A percentile compares a stretch with the other conserved stretches of the same genome.
Conservation (phyloP, 805 yeast species). For the Tetrapisispora iriomotensis region DNA sequence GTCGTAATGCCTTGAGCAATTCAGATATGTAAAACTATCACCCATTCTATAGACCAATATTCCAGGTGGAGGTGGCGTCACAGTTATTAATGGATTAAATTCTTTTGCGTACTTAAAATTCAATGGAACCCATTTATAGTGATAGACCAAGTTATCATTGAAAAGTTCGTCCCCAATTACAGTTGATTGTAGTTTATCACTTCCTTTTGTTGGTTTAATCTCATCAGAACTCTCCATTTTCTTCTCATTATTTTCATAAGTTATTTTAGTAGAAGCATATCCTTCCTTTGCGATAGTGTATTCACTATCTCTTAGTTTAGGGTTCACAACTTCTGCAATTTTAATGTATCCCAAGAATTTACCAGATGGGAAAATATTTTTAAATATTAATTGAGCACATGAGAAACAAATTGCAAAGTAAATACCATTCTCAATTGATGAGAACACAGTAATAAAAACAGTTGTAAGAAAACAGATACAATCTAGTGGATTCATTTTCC, state of each 20-base stretch:
- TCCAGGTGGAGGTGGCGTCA: slow-evolving; percentile 82
- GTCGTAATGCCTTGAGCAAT: slow-evolving; percentile 66
- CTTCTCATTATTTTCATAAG: not conserved
- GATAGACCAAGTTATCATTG: slow-evolving; percentile 31
- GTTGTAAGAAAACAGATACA: slow-evolving; percentile 62
- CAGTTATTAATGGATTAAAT: slow-evolving; percentile 46
- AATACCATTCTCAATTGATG: slow-evolving; percentile 79
- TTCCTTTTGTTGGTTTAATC: not conserved
- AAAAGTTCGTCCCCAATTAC: not conserved
- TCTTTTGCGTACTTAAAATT: slow-evolving; percentile 30
- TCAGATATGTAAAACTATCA: slow-evolving; percentile 76
- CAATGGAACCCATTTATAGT: slow-evolving; percentile 63
- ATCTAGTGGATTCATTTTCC: slow-evolving; percentile 68
- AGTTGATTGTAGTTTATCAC: not conserved
- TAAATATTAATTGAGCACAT: slow-evolving; percentile 59
- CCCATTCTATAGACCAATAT: slow-evolving; percentile 75
- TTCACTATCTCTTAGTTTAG: not conserved
- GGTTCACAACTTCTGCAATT: slow-evolving; percentile 3
- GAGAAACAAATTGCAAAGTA: slow-evolving; percentile 87
- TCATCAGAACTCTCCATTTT: not conserved
- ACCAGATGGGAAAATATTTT: slow-evolving; percentile 73
- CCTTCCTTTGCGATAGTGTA: not conserved
- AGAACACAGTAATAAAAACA: slow-evolving; percentile 63
- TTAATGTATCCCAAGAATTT: slow-evolving; percentile 68
- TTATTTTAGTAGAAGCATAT: not conserved